Evolutionary conservation across 768 basidiomycete species (phyloP).

Genomic region (Suillus placidus): DNA sequence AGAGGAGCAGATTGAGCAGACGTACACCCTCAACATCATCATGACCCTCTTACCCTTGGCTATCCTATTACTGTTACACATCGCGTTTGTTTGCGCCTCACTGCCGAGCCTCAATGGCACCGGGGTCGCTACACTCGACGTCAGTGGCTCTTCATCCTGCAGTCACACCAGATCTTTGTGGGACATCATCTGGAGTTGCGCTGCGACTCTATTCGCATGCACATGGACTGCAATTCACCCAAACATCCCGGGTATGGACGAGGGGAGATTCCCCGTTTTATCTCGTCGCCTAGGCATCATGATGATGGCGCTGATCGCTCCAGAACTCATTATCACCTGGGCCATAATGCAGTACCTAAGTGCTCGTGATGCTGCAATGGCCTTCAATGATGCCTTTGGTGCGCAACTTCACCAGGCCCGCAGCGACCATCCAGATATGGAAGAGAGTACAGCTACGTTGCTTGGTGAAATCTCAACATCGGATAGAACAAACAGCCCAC

Average conservation of each 20-base stretch:
- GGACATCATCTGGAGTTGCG: conserved; percentile 32
- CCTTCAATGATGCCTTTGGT: not conserved
- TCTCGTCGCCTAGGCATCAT: conserved; percentile 20
- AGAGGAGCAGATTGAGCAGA: not conserved
- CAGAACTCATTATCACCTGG: conserved; percentile 34
- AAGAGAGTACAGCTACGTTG: not conserved
- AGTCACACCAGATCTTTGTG: conserved; percentile 31
- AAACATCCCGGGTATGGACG: conserved; percentile 29
- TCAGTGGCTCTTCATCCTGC: not conserved
- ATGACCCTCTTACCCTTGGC: not conserved
- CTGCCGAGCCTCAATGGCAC: not conserved
- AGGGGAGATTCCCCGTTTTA: conserved; percentile 2
- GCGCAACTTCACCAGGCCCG: not conserved
- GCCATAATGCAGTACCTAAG: conserved; percentile 28
- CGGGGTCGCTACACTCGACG: not conserved
- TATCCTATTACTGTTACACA: not conserved
- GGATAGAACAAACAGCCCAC: not conserved
- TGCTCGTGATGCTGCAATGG: conserved; percentile 11
- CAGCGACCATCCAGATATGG: not conserved
- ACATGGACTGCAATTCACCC: conserved; percentile 36
- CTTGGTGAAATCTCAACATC: not conserved
- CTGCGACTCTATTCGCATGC: conserved; percentile 33
- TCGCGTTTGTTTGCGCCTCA: not conserved
- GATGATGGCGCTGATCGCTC: conserved; percentile 27
- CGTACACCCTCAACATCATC: not conserved